Percentiles rank a stretch among this genome's conserved stretches.
Evolutionary conservation across 768 basidiomycete genomes (phyloP).

Genomic region (Pholiota microspora): DNA sequence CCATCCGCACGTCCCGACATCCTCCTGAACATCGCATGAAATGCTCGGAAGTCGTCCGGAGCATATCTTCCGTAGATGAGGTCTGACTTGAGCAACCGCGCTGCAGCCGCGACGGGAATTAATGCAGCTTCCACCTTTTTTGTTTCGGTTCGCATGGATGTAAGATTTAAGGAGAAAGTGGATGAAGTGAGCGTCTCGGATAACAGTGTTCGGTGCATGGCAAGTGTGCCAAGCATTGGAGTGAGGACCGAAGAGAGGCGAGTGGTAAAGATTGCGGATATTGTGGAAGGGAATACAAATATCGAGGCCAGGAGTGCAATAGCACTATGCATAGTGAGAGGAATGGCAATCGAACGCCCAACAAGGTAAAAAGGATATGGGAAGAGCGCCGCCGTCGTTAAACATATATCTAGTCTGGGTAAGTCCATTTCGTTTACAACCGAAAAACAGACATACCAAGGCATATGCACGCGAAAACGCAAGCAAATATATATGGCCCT

Average conservation of each 20-base stretch:
- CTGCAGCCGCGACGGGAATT: slow-evolving; percentile 48
- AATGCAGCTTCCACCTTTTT: slow-evolving; percentile 48
- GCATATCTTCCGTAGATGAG: slow-evolving; percentile 59
- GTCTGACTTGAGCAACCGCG: slow-evolving; percentile 55
- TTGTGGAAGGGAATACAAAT: slow-evolving; percentile 59
- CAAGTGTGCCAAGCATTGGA: slow-evolving; percentile 45
- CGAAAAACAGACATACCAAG: slow-evolving; percentile 37
- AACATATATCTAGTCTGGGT: slow-evolving; percentile 47
- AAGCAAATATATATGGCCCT: slow-evolving; percentile 58
- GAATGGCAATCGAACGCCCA: slow-evolving; percentile 52
- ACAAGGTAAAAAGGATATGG: slow-evolving; percentile 65
- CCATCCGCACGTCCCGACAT: slow-evolving; percentile 61
- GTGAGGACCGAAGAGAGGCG: slow-evolving; percentile 45
- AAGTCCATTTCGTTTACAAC: background rate
- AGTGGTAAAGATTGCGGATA: slow-evolving; percentile 57
- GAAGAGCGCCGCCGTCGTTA: slow-evolving; percentile 57
- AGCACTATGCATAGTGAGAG: slow-evolving; percentile 57
- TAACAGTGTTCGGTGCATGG: slow-evolving; percentile 46
- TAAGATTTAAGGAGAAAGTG: slow-evolving; percentile 32
- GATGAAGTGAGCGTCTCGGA: slow-evolving; percentile 37
- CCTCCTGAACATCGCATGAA: slow-evolving; percentile 49
- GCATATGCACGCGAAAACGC: slow-evolving; percentile 58
- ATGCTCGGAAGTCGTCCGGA: slow-evolving; percentile 49
- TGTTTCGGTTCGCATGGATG: slow-evolving; percentile 28
- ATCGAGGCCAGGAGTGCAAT: slow-evolving; percentile 51